Base-by-base conservation (phyloP, 805 yeast species). In the Hanseniaspora hatyaiensis region DNA sequence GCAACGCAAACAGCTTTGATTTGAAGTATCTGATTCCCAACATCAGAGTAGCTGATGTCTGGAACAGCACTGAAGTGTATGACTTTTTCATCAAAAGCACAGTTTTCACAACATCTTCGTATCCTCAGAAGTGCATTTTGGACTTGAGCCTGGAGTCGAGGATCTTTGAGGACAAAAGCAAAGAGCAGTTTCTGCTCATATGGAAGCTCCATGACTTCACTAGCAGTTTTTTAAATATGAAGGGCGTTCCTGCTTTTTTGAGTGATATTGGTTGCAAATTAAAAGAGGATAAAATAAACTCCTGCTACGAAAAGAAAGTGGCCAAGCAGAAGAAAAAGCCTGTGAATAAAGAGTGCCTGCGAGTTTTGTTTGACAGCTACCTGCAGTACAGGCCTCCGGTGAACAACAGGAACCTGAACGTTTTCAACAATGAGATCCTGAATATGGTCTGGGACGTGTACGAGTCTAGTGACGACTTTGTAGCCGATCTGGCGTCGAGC, bases 181-280 rank as follows among this genome's bases (percentile, higher is more conserved):
- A 57, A 13, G 65, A 65, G 44, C 66, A 62, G 44, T 68, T 65
- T 48, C 67, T 68, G 47, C 50, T 68, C 37, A 67, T 68, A 1
- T 68, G 73, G 73, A 64, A 65, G 16, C 54, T 68, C 2, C 71
- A 68, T 51, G 71, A 67, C 16, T 63, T 63, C 19, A 45, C 67
- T 13, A 60, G 66, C 6, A 60, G 58, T 8, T 66, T 63, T 51
- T 59, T 62, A 30, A 55, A 50, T 9, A 45, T 66, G 12, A 58
- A 58, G 40, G 65, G 65, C 48, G 51, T 68, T 11, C 63, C 67
- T 0, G 50, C 55, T 13, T 12, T 23, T 15, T 13, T 40, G 19
- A 19, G 30, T n/a, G 32, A 51, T 40, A 8, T 26, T 9, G 16
- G 30, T 20, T 8, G 22, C 16, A 28, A 16, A n/a, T 18, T 28